phyloP scores from a whole-genome alignment of 2,329 filamentous ascomycete genomes.

The Botryotinia convoluta region DNA sequence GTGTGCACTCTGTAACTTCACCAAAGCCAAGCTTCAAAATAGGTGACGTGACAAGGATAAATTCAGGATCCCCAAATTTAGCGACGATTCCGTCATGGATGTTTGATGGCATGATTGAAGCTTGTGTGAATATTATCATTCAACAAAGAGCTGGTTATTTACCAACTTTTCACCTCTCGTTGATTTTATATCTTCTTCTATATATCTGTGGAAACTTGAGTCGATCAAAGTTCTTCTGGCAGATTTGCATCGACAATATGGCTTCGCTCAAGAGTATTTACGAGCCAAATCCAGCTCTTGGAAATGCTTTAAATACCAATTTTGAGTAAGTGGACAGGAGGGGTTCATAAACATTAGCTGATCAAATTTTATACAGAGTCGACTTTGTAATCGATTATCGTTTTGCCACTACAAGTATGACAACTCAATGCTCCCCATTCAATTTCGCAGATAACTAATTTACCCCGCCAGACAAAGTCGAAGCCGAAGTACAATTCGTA shows the following conservation, averaged over 20 bases:
- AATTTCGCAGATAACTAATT: constrained; percentile 26
- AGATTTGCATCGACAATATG: constrained; percentile 26
- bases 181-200: constrained; percentile 5
- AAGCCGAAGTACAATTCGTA: constrained; percentile 73
- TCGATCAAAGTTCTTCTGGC: constrained; percentile 13
- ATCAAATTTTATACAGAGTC: constrained; percentile 51
- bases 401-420: constrained; percentile 63
- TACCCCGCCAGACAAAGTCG: constrained; percentile 54
- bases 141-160: constrained; percentile 12
- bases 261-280: constrained; percentile 32
- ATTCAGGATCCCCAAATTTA: constrained; percentile 11
- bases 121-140: constrained; percentile 7
- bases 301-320: constrained; percentile 39
- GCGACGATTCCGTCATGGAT: constrained; percentile 16
- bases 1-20: neutral
- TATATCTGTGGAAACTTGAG: neutral
- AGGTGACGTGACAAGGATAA: neutral
- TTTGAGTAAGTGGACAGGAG: constrained; percentile 42
- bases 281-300: constrained; percentile 27
- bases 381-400: constrained; percentile 87
- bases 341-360: constrained; percentile 17
- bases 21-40: neutral
- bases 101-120: constrained; percentile 4
- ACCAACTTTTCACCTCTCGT: constrained; percentile 23
- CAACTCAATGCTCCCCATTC: neutral